Base-by-base conservation (phyloP, 371 early-diverging fungal species). In the Mucor piriformis region DNA sequence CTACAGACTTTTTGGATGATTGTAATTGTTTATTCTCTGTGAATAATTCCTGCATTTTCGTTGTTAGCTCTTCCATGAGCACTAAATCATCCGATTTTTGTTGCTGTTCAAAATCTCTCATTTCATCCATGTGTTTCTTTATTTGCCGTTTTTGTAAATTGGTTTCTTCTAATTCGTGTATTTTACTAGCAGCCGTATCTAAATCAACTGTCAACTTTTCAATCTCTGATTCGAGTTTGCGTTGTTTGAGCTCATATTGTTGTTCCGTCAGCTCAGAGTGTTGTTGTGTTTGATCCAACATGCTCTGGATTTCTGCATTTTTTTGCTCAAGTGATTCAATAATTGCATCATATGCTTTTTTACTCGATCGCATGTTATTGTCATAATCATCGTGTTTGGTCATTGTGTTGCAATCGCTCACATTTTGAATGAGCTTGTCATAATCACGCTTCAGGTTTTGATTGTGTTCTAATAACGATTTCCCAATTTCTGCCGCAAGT, bases 401-500 rank as follows among this genome's bases (percentile, higher is more conserved):
- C 2, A 29, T 33, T 8, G 47, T 23, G 20, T 61, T 40, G 43
- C 62, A 62, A 3, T 54, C 10, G 4, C 34, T 48, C 11, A 76
- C 67, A 50, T 80, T 75, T 7, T 74, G 64, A 35, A 83, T 48
- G 23, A 82, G 20, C 33, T 64, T 69, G 33, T 84, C 79, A 53
- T 81, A 83, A 42, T 82, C 77, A 25, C 76, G 54, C 50, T 83
- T 78, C 15, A 86, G 60, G 2, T 47, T 62, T 20, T 69, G 69
- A 53, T 86, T 84, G 34, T 82, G 70, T 34, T 83, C 84, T 48
- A 84, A 51, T 20, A 86, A 64, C 3, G 77, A 77, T 64, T 82
- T 82, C 16, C 86, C 84, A 55, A 86, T 76, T 67, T 83, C 74
- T 25, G 84, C 84, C 15, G 83, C 86, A 27, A 83, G 57, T 11